Base-by-base conservation (phyloP, 2,329 filamentous ascomycete genomes). In the Alternaria solani region DNA sequence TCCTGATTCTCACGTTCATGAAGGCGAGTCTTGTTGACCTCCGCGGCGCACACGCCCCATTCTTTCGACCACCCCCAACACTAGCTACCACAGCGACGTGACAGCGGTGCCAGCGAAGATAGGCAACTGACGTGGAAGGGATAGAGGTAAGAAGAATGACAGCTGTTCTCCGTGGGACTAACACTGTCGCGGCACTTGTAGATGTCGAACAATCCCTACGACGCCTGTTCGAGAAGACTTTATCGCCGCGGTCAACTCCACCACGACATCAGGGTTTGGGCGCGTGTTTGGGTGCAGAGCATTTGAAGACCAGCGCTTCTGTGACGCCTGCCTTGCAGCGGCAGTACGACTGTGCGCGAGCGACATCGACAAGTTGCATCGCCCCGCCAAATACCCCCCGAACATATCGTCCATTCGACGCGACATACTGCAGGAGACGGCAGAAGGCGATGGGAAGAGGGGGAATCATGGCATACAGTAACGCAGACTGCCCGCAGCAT, bases 1-100 rank as follows among this genome's bases (percentile, higher is more conserved):
- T 39, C 34, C 18, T 28, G 26, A 18, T 41, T 8, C 36, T 56
- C 25, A 47, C 26, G 44, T 51, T 32, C 38, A 43, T 26, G 48
- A 11, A 59, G 49, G 32, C 26, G 32, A 56, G 52, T 32, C 30
- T 56, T 53, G 52, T 46, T 49, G 46, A 56, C 32, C 18, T 23
- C 44, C 46, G 44, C 26, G 39, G 52, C 32, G 38, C 43, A 43
- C 36, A 32, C 26, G 11, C 44, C 44, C 38, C 44, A 51, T 34
- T 39, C 43, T 32, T 25, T 39, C 57, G 18, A 25, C 18, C 16
- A 44, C 28, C 48, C 34, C 34, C 52, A n/a, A 30, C 52, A 18
- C 18, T 25, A 14, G 11, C 44, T 32, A 49, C 52, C 6, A 36
- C 44, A 16, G 51, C 39, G 12, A 34, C 52, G 44, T 41, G 28